Conservation (phyloP, 2,329 filamentous ascomycete genomes). For the Sphaceloma murrayae region DNA sequence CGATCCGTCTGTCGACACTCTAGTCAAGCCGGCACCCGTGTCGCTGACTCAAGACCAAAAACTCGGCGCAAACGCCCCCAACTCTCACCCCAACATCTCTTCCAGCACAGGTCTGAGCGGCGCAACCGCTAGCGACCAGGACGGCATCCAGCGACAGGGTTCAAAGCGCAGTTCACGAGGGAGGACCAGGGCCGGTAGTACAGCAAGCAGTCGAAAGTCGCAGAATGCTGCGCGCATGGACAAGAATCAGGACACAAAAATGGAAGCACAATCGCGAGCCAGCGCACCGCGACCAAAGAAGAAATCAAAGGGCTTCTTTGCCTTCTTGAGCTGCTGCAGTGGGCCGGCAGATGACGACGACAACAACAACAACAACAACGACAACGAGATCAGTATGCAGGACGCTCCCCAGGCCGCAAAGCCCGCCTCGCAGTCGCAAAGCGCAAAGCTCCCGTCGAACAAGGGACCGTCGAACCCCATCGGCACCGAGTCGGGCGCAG, state of each 20-base stretch:
- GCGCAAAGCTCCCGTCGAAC: slow-evolving; percentile 11
- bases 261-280: slow-evolving; percentile 26
- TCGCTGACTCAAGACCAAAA: not conserved
- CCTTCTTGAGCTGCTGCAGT: slow-evolving; percentile 57
- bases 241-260: slow-evolving; percentile 30
- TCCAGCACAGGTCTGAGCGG: slow-evolving; percentile 34
- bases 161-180: slow-evolving; percentile 37
- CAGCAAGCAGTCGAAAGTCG: slow-evolving; percentile 38
- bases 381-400: slow-evolving; percentile 45
- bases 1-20: slow-evolving; percentile 2
- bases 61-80: not conserved
- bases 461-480: slow-evolving; percentile 13
- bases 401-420: slow-evolving; percentile 35
- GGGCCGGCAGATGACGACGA: slow-evolving; percentile 50
- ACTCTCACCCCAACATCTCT: slow-evolving; percentile 16
- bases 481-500: slow-evolving; percentile 14
- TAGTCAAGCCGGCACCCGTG: not conserved
- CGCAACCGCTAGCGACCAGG: slow-evolving; percentile 35
- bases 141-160: slow-evolving; percentile 28
- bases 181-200: slow-evolving; percentile 37
- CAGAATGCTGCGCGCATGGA: slow-evolving; percentile 32
- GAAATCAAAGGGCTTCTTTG: slow-evolving; percentile 35
- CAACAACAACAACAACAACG: too few species aligned
- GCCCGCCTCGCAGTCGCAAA: slow-evolving; percentile 14
- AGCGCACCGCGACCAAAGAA: slow-evolving; percentile 29